phyloP scores from a whole-genome alignment of 345 rosid species.

The Eutrema japonicum region DNA sequence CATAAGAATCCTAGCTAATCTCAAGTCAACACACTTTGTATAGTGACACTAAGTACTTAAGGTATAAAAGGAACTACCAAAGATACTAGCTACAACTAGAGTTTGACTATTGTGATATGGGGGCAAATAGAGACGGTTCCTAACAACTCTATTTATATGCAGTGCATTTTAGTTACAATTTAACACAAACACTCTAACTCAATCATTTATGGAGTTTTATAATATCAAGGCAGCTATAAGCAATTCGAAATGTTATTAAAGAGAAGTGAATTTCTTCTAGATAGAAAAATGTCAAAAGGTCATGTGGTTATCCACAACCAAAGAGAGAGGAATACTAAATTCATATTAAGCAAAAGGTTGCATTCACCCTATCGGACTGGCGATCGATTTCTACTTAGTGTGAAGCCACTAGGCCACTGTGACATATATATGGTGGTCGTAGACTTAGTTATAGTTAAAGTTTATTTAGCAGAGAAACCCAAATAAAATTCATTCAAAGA shows the following conservation, averaged over 20 bases:
- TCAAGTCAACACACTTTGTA: conserved; percentile 2
- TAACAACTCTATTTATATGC: no score
- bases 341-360: no score
- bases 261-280: background rate
- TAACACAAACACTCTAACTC: background rate
- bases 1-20: background rate
- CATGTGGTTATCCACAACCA: background rate
- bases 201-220: background rate
- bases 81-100: conserved; percentile 10
- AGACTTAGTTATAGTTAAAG: no score
- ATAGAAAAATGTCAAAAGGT: background rate
- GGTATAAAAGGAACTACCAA: background rate
- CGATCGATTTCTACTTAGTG: no score
- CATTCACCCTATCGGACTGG: no score
- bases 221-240: background rate
- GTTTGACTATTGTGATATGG: background rate
- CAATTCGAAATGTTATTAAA: no score
- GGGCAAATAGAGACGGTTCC: background rate
- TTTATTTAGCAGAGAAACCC: no score
- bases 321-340: background rate
- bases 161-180: background rate
- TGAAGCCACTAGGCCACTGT: no score
- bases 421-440: no score
- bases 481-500: no score
- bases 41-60: background rate